Evolutionary conservation across 805 yeast species (phyloP), one percentile per base, ranked within the genome.

Genomic region (Wickerhamiella sergipiensis): DNA sequence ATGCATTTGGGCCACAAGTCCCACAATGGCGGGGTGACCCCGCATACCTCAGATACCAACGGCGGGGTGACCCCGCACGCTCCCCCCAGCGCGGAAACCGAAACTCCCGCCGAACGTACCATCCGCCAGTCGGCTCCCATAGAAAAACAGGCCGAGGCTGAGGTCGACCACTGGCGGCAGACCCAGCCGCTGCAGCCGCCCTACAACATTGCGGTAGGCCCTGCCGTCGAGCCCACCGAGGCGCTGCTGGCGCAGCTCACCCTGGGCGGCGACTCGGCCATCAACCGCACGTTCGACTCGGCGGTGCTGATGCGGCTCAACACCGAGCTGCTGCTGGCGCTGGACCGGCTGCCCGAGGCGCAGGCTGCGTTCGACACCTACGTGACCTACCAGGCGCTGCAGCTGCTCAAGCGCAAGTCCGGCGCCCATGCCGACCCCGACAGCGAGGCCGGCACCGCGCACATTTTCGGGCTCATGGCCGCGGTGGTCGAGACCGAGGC

Each of bases 261-360:
- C 6, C 9, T 3, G 19, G 40, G 40, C 40, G 18, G 18, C 19
- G 19, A 36, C 10, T 26, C 15, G 10, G 33, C 19, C 10, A 51
- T 56, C 23, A 50, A 51, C 29, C 45, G 57, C 36, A 63, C 70
- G 3, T 67, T 66, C 53, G 66, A 67, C 52, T 67, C 71, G 6
- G 57, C 62, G 6, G 50, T 51, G n/a, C 55, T 67, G 21, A 57
- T 66, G 63, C 61, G 71, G 6, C 54, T 61, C 43, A 56, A 55
- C 39, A 50, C 61, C 17, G 59, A 58, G 50, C 52, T 64, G 9
- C 54, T 66, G 7, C 44, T 55, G 3, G 56, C 59, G 7, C 52
- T 60, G n/a, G 61, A 61, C 19, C 52, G 57, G n/a, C 54, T 53
- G 22, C 52, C 45, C 2, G 71, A 67, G 54, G 70, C 67, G 0